Evolutionary conservation across 2,329 filamentous ascomycete species (phyloP), one percentile per base, ranked within the genome.

Genomic region (Arachnomyces sp.): DNA sequence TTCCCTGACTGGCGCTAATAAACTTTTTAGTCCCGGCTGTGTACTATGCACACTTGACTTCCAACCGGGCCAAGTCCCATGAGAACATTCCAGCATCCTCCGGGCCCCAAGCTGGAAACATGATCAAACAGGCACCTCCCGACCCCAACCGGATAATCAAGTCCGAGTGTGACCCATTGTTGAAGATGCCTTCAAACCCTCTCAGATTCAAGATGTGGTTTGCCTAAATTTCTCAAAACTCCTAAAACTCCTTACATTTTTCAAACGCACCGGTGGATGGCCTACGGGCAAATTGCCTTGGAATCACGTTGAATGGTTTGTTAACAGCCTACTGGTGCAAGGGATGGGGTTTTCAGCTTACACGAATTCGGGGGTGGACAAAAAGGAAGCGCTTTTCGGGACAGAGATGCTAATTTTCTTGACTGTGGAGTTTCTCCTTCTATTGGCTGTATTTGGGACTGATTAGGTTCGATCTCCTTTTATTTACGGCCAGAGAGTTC

Each of bases 21-120:
- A 28, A 21, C 18, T 34, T 36, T 31, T 37, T 49, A 60, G 65
- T 76, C 49, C 92, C 92, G 0, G 88, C 92, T 0, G 83, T 96
- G 0, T 98, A 98, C 72, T 98, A 98, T 52, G 88, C 93, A 0
- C 92, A 98, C 63, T 66, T 98, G 47, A 88, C 89, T 28, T 83
- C 87, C 7, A 78, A 80, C 43, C 85, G 92, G 36, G 87, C 86
- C 14, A 80, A 80, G 39, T 71, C 80, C 3, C 92, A 98, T 49
- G 81, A 90, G 53, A 69, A 74, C 46, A 55, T 67, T 7, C 51
- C 61, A 12, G 55, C 61, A 8, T 57, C 55, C 31, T 55, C 53
- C n/a, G 64, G 65, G 13, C 64, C 63, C 28, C 63, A 62, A 44
- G 62, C 58, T 37, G 65, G 66, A 4, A 52, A 59, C 2, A 54